Evolutionary conservation across 208 protist genomes (phyloP).

Genomic region (Herpetomonas muscarum): DNA sequence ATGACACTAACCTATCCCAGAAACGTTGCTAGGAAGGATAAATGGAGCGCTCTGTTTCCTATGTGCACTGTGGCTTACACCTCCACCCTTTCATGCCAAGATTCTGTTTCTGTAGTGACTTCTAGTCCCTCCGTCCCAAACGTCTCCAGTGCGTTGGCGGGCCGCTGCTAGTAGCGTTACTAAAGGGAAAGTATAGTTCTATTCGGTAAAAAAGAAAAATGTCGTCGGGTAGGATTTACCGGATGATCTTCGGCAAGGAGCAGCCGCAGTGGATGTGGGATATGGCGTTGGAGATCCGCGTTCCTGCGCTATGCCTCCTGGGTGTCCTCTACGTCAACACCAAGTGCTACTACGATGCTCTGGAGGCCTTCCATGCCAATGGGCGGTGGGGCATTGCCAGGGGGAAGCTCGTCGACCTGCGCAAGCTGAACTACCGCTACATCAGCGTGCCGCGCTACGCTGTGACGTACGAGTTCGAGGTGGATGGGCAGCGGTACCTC

Average conservation of each 20-base stretch:
- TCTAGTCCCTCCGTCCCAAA: too few species aligned
- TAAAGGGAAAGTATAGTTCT: too few species aligned
- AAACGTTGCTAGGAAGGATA: too few species aligned
- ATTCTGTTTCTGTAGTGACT: too few species aligned
- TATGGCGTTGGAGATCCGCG: conserved; percentile 77
- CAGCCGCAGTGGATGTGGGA: conserved; percentile 87
- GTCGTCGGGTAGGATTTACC: conserved; percentile 72
- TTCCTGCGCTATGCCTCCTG: conserved; percentile 58
- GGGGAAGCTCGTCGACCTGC: conserved; percentile 79
- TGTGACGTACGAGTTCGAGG: conserved; percentile 79
- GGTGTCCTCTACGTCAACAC: conserved; percentile 76
- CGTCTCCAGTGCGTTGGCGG: too few species aligned
- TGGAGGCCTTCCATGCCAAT: conserved; percentile 61
- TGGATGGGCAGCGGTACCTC: conserved; percentile 76
- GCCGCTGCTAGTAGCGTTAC: too few species aligned
- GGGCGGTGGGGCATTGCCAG: conserved; percentile 63
- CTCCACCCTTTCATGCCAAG: too few species aligned
- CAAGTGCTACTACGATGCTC: conserved; percentile 71
- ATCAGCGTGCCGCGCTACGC: conserved; percentile 82
- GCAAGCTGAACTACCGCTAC: conserved; percentile 84
- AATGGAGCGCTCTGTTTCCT: too few species aligned
- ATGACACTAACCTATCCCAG: too few species aligned
- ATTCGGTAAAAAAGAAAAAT: too few species aligned
- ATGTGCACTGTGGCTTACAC: too few species aligned
- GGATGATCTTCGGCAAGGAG: conserved; percentile 54